Evolutionary conservation across 1,284 basidiomycete species (phyloP), one percentile per base, ranked within the genome.

Genomic region (Meira nashicola): DNA sequence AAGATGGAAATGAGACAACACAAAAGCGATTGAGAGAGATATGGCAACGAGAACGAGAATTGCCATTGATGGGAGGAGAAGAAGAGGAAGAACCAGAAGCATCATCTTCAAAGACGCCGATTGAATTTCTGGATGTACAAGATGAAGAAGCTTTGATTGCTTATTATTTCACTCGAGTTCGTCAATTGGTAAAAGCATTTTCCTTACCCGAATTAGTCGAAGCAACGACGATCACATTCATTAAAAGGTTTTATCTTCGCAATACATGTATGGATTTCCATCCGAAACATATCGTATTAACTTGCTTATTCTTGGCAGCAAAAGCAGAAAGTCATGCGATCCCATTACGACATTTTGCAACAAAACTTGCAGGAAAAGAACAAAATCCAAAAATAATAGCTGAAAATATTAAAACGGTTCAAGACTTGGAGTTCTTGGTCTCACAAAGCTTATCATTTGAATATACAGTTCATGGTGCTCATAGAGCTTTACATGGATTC

Each of bases 221-320:
- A 77, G 89, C 92, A 0, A 96, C 93, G 0, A 91, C 92, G 0
- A 86, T 90, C 59, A 87, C 84, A 48, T 97, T 93, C 78, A 82
- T 99, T 66, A 98, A 98, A 78, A 84, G 95, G 4, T 98, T 99
- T 81, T 99, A 98, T 78, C 83, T 98, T 56, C 89, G 90, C 80
- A 98, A 98, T 75, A 96, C 92, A 1, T 91, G 92, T 55, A 96
- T 98, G 92, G 93, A 98, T 77, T 96, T 91, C 86, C 95, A 98
- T 80, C 95, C 94, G 0, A 95, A 95, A 80, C 89, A 90, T 70
- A 90, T 98, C 74, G 97, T 98, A 94, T 83, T 96, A 54, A 97
- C 94, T 1, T 87, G 92, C 37, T 82, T 98, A 39, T 99, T 95
- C 74, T 84, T 99, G 54, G 92, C 94, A 0, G 89, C 92, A 17